Base-by-base conservation (phyloP, 2,329 filamentous ascomycete genomes). In the Leptographium lundbergii region DNA sequence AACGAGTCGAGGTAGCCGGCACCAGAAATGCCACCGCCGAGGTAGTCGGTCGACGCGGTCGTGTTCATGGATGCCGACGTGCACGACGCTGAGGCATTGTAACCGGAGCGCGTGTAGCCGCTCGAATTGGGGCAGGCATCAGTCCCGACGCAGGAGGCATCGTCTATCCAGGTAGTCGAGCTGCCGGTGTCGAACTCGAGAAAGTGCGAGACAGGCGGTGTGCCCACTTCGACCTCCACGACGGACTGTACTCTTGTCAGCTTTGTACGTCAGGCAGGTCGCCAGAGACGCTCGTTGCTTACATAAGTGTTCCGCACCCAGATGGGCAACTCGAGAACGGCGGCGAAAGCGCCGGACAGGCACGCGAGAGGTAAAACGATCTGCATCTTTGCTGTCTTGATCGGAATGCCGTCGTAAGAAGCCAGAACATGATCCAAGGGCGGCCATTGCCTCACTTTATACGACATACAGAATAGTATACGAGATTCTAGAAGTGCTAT, bases 111-210 rank as follows among this genome's bases (percentile, higher is more conserved):
- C 9, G 65, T 45, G 48, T 66, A 69, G 59, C 66, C 64, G 57
- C 61, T 64, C 50, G 36, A 52, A 42, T 71, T 68, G 3, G 53
- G 4, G 53, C 71, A 73, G 1, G 54, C 54, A 9, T 48, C 27
- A 1, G 59, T 62, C 2, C 63, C 59, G 6, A 66, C 65, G 61
- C 67, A 71, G 14, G 60, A 29, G 2, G 25, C 54, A 34, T 69
- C 68, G 42, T 69, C 59, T 6, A 71, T 65, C 70, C 71, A 73
- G 0, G 70, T 57, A 0, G 71, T 68, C 1, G 70, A 58, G 57
- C 69, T 72, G 25, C 71, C 71, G 0, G 70, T 73, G 61, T 73
- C 70, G 59, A 71, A 72, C 13, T 65, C 59, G 6, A 73, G 65
- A 1, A 63, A 61, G 59, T 68, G 66, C 0, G 58, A 61, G 54